phyloP scores from a whole-genome alignment of 2,329 filamentous ascomycete genomes.

The Paramyrothecium roridum region DNA sequence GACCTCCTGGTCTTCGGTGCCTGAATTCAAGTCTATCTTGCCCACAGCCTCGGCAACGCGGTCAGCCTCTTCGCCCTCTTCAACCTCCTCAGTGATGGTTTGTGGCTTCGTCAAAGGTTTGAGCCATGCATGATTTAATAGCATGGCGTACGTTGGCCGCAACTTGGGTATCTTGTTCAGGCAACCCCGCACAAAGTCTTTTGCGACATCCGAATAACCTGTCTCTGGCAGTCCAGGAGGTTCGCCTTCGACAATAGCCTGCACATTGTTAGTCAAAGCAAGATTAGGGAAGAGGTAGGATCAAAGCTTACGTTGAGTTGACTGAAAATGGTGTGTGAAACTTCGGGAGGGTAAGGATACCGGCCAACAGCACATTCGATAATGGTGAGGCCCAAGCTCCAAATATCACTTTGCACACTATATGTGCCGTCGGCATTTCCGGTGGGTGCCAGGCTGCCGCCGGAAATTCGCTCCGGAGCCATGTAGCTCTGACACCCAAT shows the following conservation, averaged over 20 bases:
- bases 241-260: conserved; percentile 99
- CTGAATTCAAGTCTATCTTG: conserved; percentile 36
- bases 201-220: conserved; percentile 74
- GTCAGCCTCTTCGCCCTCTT: conserved; percentile 54
- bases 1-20: conserved; percentile 71
- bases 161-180: conserved; percentile 90
- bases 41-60: conserved; percentile 40
- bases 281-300: neutral
- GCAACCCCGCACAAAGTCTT: conserved; percentile 84
- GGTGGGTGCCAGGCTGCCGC: conserved; percentile 72
- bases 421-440: conserved; percentile 79
- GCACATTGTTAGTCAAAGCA: conserved; percentile 9
- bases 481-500: conserved; percentile 99
- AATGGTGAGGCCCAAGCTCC: conserved; percentile 90
- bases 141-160: conserved; percentile 88
- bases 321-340: conserved; percentile 97
- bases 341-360: conserved; percentile 96
- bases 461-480: conserved; percentile 93
- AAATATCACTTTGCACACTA: conserved; percentile 96
- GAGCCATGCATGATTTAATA: conserved; percentile 89
- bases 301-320: conserved; percentile 79
- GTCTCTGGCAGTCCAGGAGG: conserved; percentile 80
- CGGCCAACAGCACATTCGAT: conserved; percentile 93
- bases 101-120: conserved; percentile 69
- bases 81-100: conserved; percentile 69